Evolutionary conservation across 108 stramenopile genomes (phyloP), one percentile per base, ranked within the genome.

Genomic region (Nitzschia inconspicua): DNA sequence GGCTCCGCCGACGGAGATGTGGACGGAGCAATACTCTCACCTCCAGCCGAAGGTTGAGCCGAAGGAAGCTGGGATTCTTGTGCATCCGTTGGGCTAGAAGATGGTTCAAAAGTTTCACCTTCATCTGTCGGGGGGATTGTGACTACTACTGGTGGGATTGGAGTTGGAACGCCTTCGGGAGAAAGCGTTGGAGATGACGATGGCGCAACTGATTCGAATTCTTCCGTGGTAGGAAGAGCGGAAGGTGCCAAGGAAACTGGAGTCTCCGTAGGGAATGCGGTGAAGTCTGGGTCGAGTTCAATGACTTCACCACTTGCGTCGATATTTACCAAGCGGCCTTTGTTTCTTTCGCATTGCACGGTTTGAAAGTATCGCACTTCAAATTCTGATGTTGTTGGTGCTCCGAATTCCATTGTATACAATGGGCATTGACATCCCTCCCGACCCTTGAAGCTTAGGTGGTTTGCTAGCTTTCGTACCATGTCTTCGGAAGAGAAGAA

Each of bases 321-420:
- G 44, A 68, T 43, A 44, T 49, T 68, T 0, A 40, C 20, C 3
- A 68, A 27, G 8, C 18, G 16, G 19, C 57, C 66, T 41, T 22
- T 50, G 4, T 20, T 30, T 36, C 32, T 68, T 20, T 59, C 57
- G 10, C 59, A 48, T 26, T 51, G 57, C 4, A 68, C 39, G 39
- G 52, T 39, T 40, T 26, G 23, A 24, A 60, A 68, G 16, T 56
- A 34, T 16, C 66, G 44, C 3, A 43, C 66, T 59, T 58, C 66
- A 37, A 68, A 58, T 4, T 71, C 70, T 6, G 32, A n/a, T 4
- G 47, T 44, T 13, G 54, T 23, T 7, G 70, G 70, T 28, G 70
- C 44, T 9, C 52, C 61, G 48, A 31, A 31, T 0, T 40, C 37
- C 4, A 26, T 22, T 4, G 27, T 20, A 20, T 40, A 63, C 4